A percentile compares a stretch with the other conserved stretches of the same genome.
phyloP scores from a whole-genome alignment of 2,329 filamentous ascomycete genomes.

The Ascochyta pisi region DNA sequence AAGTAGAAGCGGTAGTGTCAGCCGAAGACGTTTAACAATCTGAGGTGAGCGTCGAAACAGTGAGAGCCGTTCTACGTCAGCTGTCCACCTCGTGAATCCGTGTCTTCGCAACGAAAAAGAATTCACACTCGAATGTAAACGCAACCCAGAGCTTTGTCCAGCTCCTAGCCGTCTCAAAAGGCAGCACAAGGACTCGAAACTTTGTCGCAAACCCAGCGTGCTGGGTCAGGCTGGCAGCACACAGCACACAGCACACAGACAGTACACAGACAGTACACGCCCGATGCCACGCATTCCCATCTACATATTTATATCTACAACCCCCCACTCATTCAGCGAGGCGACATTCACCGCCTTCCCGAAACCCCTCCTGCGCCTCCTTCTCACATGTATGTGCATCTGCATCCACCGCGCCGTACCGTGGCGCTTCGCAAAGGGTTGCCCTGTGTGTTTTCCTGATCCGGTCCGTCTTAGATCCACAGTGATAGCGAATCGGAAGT shows the following conservation, averaged over 20 bases:
- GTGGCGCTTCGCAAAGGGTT: slow-evolving; percentile 3
- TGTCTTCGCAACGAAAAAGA: background rate
- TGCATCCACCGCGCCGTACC: slow-evolving; percentile 3
- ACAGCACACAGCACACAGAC: background rate
- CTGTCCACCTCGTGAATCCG: no score
- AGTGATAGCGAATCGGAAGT: background rate
- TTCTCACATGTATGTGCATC: background rate
- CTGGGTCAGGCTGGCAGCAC: background rate
- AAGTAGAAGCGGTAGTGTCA: no score
- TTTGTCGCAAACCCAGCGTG: background rate
- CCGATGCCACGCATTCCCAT: background rate
- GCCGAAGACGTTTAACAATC: no score
- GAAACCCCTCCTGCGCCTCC: background rate
- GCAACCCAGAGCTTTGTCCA: background rate
- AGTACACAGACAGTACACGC: no score
- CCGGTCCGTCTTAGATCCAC: background rate
- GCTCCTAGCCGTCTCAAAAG: background rate
- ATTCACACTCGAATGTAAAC: background rate
- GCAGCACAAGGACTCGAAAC: background rate
- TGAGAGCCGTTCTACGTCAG: no score
- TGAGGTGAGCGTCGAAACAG: no score
- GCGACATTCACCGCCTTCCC: background rate
- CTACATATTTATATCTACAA: no score
- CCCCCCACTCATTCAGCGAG: background rate
- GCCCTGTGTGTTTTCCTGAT: background rate